Percentiles rank a stretch among this genome's conserved stretches.
Conservation (phyloP, 228 moss, liverwort and hornwort genomes). For the Sphagnum magellanicum region DNA sequence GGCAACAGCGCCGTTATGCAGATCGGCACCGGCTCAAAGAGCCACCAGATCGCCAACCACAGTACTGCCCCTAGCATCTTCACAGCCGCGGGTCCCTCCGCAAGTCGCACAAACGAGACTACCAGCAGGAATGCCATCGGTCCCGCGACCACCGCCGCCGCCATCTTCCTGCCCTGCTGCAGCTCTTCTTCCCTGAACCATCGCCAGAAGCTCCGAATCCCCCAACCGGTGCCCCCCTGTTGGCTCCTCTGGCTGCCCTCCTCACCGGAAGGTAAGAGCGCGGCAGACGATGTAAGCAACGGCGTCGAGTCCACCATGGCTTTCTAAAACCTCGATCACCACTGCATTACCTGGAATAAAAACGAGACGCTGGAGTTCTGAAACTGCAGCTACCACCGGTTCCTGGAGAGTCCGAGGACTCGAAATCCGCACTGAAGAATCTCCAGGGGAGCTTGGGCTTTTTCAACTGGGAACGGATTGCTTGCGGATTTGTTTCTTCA, state of each 20-base stretch:
- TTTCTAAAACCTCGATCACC: background rate
- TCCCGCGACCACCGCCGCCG: slow-evolving; percentile 4
- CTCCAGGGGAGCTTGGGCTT: too few relatives aligned
- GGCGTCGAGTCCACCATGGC: slow-evolving; percentile 1
- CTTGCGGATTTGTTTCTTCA: too few relatives aligned
- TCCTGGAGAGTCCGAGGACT: too few relatives aligned
- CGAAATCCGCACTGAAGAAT: too few relatives aligned
- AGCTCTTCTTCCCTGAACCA: background rate
- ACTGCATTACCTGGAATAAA: too few relatives aligned
- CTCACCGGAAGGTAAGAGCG: background rate
- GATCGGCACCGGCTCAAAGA: slow-evolving; percentile 69
- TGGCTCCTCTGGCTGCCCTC: background rate
- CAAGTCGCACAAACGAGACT: slow-evolving; percentile 3
- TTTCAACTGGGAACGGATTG: too few relatives aligned
- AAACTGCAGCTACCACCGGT: too few relatives aligned
- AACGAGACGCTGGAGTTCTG: too few relatives aligned
- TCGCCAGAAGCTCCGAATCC: background rate
- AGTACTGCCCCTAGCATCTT: slow-evolving; percentile 62
- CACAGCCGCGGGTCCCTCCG: slow-evolving; percentile 5
- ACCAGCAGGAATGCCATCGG: slow-evolving; percentile 6
- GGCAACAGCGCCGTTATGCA: slow-evolving; percentile 73
- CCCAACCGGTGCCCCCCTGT: background rate
- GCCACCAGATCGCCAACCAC: slow-evolving; percentile 90
- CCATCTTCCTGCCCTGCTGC: background rate
- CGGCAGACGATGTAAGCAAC: background rate